Conservation (phyloP, 495 filamentous ascomycete genomes). For the Pseudevernia furfuracea region DNA sequence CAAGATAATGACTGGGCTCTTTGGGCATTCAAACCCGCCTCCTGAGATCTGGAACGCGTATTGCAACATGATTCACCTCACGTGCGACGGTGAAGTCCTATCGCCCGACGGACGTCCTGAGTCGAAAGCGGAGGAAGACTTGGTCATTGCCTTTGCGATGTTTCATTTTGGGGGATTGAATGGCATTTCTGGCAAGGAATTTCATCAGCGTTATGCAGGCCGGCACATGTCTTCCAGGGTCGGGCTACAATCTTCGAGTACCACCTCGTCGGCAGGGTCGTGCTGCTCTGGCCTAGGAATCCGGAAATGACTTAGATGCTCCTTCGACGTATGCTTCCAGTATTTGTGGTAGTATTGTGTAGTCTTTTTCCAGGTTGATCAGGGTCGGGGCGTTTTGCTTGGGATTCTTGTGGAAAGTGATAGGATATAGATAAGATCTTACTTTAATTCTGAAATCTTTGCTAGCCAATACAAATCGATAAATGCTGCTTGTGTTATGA, state of each 20-base stretch:
- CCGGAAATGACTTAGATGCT: neutral
- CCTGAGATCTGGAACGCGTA: slow-evolving; percentile 1
- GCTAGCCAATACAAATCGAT: too few relatives aligned
- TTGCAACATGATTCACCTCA: neutral
- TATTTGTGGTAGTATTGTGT: neutral
- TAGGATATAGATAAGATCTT: too few relatives aligned
- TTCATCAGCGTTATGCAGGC: neutral
- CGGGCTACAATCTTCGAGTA: neutral
- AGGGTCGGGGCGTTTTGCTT: neutral
- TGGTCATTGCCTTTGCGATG: neutral
- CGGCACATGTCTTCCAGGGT: neutral
- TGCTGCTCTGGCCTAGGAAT: neutral
- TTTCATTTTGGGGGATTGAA: neutral
- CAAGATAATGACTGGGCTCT: neutral
- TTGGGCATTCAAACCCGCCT: neutral
- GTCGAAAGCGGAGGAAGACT: neutral
- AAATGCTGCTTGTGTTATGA: too few relatives aligned
- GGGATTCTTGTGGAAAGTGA: neutral
- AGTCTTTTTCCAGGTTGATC: neutral
- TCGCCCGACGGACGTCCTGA: neutral
- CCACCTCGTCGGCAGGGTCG: neutral
- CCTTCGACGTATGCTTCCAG: too few relatives aligned
- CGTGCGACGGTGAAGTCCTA: neutral
- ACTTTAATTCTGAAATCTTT: too few relatives aligned
- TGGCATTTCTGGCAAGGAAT: neutral